Percentiles rank a stretch among this genome's conserved stretches.
phyloP scores from a whole-genome alignment of 2,329 filamentous ascomycete genomes.

The Sclerotinia nivalis region DNA sequence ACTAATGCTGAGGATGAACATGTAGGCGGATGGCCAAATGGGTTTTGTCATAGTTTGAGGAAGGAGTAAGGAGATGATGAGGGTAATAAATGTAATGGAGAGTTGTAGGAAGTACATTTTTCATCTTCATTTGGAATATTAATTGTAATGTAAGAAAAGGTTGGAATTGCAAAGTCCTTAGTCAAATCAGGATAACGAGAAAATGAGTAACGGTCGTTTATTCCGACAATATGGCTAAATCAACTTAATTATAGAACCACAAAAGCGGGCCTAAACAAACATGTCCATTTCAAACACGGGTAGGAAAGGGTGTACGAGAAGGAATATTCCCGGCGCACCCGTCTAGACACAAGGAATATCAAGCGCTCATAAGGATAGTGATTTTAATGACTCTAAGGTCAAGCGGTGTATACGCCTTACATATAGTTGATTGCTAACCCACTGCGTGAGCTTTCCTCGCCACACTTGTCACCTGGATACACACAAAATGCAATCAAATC shows the following conservation, averaged over 20 bases:
- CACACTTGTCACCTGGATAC: not conserved
- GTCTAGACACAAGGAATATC: not conserved
- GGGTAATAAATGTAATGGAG: not conserved
- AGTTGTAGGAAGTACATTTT: not conserved
- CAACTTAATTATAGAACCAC: not conserved
- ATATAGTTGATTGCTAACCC: not conserved
- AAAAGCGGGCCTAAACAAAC: not conserved
- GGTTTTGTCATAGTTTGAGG: too few relatives aligned
- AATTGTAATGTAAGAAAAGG: not conserved
- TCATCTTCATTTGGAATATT: not conserved
- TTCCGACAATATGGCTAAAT: not conserved
- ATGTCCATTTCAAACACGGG: not conserved
- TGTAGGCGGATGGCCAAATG: not conserved
- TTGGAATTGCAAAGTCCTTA: too few relatives aligned
- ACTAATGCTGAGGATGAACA: not conserved
- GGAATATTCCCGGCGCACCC: too few relatives aligned
- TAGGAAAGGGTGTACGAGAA: not conserved
- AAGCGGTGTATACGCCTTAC: not conserved
- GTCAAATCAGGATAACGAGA: not conserved
- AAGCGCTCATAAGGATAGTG: not conserved
- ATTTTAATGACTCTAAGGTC: not conserved
- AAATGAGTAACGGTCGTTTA: not conserved
- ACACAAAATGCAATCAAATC: not conserved
- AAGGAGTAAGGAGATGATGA: not conserved
- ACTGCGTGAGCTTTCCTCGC: not conserved